Conservation (phyloP, 768 basidiomycete species). For the Leccinellum albellum region DNA sequence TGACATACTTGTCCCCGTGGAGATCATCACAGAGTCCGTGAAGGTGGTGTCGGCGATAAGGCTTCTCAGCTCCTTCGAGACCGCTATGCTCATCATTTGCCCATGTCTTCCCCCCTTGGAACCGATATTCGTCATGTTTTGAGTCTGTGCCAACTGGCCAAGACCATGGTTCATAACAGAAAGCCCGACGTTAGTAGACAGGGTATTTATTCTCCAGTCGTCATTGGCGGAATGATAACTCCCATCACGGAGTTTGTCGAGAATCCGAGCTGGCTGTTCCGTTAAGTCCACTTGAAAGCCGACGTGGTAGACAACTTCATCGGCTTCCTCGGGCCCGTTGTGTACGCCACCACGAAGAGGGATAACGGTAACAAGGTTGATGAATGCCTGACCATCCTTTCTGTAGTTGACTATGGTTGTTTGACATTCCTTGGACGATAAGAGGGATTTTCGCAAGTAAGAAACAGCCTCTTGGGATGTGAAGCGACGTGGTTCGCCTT, state of each 20-base stretch:
- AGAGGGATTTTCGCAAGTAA: constrained; percentile 61
- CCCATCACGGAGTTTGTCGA: constrained; percentile 76
- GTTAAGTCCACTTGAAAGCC: constrained; percentile 96
- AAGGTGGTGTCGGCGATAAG: constrained; percentile 48
- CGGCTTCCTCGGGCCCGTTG: constrained; percentile 48
- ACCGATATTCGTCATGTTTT: constrained; percentile 18
- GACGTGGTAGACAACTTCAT: constrained; percentile 80
- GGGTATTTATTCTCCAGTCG: constrained; percentile 14
- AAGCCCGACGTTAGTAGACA: not conserved
- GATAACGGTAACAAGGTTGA: constrained; percentile 89
- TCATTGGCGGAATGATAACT: constrained; percentile 66
- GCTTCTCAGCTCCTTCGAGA: constrained; percentile 51
- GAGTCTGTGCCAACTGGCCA: constrained; percentile 15
- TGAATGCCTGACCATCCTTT: constrained; percentile 80
- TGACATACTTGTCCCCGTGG: constrained; percentile 37
- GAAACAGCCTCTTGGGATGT: constrained; percentile 66
- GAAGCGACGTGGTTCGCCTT: constrained; percentile 52
- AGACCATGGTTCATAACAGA: not conserved
- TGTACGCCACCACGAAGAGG: constrained; percentile 66
- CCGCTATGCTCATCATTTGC: constrained; percentile 31
- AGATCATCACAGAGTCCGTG: constrained; percentile 43
- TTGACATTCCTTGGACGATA: constrained; percentile 84
- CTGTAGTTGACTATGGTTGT: constrained; percentile 83
- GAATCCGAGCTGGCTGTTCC: constrained; percentile 79
- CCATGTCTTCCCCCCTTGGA: constrained; percentile 23